Evolutionary conservation across 2,329 filamentous ascomycete species (phyloP), one percentile per base, ranked within the genome.

Genomic region (Fonsecaea pedrosoi): DNA sequence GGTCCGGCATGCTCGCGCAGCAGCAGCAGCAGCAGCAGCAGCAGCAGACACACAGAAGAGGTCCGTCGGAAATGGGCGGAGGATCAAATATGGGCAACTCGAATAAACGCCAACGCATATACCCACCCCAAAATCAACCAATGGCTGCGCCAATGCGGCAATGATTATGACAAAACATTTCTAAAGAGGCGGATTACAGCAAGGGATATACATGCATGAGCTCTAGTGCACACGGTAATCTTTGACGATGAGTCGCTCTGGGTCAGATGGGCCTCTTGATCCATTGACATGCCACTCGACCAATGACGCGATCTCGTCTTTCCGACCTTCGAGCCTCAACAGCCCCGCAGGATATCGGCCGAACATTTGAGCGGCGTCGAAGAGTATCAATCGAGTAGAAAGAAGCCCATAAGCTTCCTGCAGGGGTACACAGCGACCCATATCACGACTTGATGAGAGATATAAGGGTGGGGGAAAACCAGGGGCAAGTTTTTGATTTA

Each of bases 71-170:
- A 30, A 68, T 71, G 69, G 50, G 62, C 15, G 69, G 65, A n/a
- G 69, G 59, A 32, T 38, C n/a, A 3, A 67, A 71, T 25, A 57
- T 65, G 65, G 69, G 67, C 32, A 69, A 58, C 60, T 63, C 65
- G 18, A 67, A 68, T 55, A 71, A 71, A 63, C 53, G 69, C 37
- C 69, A 69, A 34, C 50, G 69, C 32, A 59, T 71, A 50, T 69
- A 69, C 37, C 61, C 61, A 21, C 65, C 67, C 21, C 69, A 67
- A 62, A 65, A 69, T 32, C 67, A 69, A 54, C 32, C 67, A 3
- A 69, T 71, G 67, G 62, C 69, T 18, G 62, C 62, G n/a, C 63
- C 67, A 18, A 69, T 71, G 69, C 65, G 69, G 40, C 67, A 68
- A 63, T 66, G 58, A 69, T 25, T 35, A 10, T 30, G 40, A 7